phyloP scores from a whole-genome alignment of 805 yeast species.

The Saturnispora gosingensis region DNA sequence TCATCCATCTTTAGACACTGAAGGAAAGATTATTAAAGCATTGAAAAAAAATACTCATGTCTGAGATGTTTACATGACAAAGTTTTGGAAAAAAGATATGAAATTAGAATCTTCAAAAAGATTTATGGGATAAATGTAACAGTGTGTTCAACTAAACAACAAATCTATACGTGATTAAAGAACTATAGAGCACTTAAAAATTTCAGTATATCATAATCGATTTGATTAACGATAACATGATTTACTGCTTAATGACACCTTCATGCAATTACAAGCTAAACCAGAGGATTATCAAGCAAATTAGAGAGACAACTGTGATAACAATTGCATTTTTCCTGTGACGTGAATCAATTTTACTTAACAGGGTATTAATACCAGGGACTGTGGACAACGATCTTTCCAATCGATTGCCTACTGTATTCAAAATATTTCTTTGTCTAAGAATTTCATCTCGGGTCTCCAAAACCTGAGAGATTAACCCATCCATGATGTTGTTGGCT shows the following conservation, averaged over 20 bases:
- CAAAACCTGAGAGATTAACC: slow-evolving; percentile 73
- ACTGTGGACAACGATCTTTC: slow-evolving; percentile 53
- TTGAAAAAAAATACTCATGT: neutral
- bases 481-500: slow-evolving; percentile 69
- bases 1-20: neutral
- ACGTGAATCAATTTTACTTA: slow-evolving; percentile 76
- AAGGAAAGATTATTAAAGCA: neutral
- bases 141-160: neutral
- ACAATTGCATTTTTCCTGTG: slow-evolving; percentile 82
- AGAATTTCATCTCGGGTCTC: slow-evolving; percentile 80
- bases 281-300: slow-evolving; percentile 61
- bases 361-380: slow-evolving; percentile 75
- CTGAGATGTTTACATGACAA: neutral
- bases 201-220: neutral
- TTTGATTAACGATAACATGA: neutral
- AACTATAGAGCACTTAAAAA: neutral
- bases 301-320: slow-evolving; percentile 62
- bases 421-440: slow-evolving; percentile 58
- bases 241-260: neutral
- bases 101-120: neutral
- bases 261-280: slow-evolving; percentile 14
- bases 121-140: neutral
- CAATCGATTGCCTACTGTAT: slow-evolving; percentile 54
- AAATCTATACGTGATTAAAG: neutral
- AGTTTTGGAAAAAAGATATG: neutral